Base-by-base conservation (phyloP, 805 yeast species). In the Phaffomyces antillensis region DNA sequence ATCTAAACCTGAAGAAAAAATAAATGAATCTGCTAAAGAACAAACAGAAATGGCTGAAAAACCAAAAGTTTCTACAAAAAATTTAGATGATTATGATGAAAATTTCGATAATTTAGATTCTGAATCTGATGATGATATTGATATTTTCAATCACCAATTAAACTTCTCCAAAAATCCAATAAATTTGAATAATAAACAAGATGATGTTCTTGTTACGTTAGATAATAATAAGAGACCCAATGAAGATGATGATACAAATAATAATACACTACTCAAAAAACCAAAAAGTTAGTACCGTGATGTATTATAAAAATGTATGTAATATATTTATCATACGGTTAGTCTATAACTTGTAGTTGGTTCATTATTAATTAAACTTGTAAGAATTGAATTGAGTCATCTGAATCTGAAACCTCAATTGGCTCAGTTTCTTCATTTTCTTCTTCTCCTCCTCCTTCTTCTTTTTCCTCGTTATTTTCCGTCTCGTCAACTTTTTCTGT, bases 71-170 rank as follows among this genome's bases (percentile, higher is more conserved):
- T 39, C 34, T 15, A 13, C 32, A 28, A 17, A 28, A 32, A 9
- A 8, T 1, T 20, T 32, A 15, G 47, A 46, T 12, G 44, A 31
- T n/a, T 43, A 36, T 33, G 53, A 53, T 41, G 54, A 52, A 25
- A 53, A 51, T 28, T 52, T 53, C 20, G 62, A 58, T 20, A 47
- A 56, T 37, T 32, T 54, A 8, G 55, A 52, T 34, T 56, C 47
- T 1, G 44, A 37, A 18, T 51, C 58, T 1, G 55, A 55, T n/a
- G 51, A 57, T 3, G 52, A 44, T n/a, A n/a, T 39, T 7, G 49
- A 44, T 24, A 6, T 58, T 12, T 58, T 48, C 28, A 33, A 48
- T 1, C 62, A 58, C 37, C 30, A 41, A 3, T 42, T 58, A 12
- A 45, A 36, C 15, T 58, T 58, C 37, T 52, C 48, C 0, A 52